Evolutionary conservation across 2,329 filamentous ascomycete species (phyloP), one percentile per base, ranked within the genome.

Genomic region (Cercospora berteroae): DNA sequence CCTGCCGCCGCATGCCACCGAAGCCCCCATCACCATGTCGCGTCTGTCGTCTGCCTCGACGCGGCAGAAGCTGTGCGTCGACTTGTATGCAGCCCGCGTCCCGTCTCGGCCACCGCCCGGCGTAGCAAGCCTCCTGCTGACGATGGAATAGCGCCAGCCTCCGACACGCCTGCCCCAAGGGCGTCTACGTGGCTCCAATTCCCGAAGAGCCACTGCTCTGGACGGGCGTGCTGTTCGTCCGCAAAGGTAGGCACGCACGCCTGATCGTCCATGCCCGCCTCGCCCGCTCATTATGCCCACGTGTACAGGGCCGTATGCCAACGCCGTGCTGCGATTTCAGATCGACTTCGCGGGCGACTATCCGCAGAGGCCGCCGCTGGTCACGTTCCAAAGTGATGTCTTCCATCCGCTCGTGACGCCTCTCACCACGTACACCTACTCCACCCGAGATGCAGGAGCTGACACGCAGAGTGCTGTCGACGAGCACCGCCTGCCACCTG

Each of bases 321-420:
- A 91, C 67, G 92, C 93, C 57, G 87, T 97, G 74, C 86, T 98
- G 70, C 91, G 94, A 74, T 96, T 98, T 80, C 90, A 95, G 73
- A 90, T 98, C 71, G 90, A 89, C 25, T 98, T 98, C 75, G 92
- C 94, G 39, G 84, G 90, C 68, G 85, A 86, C 44, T 97, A 96
- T 77, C 94, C 94, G 12, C 81, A 85, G 61, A 81, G 92, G 20
- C 92, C 94, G 60, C 95, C 95, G 9, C 84, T 94, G 18, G 88
- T 99, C 71, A 94, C 90, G 64, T 97, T 99, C 79, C 87, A 88
- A 56, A 96, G 92, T 73, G 94, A 98, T 77, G 90, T 98, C 72
- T 99, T 98, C 79, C 94, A 99, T 78, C 94, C 94, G 18, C 85
- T 99, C 50, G 89, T 98, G 72, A 93, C 94, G 7, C 94, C 95